Base-by-base conservation (phyloP, 192 early-diverging fungal species). In the Coemansia asiatica region DNA sequence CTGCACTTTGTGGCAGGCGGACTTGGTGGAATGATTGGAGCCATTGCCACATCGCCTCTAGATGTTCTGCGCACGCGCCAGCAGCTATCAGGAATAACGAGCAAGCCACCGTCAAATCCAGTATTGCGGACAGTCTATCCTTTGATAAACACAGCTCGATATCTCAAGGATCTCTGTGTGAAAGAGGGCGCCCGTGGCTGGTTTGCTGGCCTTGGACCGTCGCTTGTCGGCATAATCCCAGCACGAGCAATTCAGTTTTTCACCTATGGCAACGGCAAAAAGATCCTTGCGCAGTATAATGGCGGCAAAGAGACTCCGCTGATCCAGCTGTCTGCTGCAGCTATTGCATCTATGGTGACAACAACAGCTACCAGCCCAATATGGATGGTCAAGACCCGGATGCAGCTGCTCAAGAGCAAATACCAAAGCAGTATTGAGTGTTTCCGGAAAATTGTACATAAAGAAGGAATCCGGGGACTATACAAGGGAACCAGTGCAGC, bases 371-470 rank as follows among this genome's bases (percentile, higher is more conserved):
- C 95, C 1, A 97, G 94, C 67, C 97, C 97, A 0, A 97, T 98
- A 23, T 98, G 97, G 97, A 85, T 98, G 48, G 87, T 98, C 40
- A 98, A 98, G 67, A 98, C 95, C 0, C 80, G 97, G 54, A 91
- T 98, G 85, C 96, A 98, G 76, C 74, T 98, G 58, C 90, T 92
- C 71, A 67, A 65, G 8, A 77, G 77, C 25, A 60, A 70, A 22
- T 95, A 96, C 79, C 82, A 82, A 31, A 94, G 88, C 84, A 94
- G 91, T 53, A 67, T 93, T 31, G 85, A 94, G 31, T 97, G 94
- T 62, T 53, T 89, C 4, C 57, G 74, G 18, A 66, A 76, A 26
- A 89, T 97, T 7, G 26, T 95, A 2, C 70, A 73, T 56, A 85
- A 90, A 28, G 95, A 98, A 68, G 97, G 97, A 1, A 40, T 96